Conservation (phyloP, 805 yeast species). For the Candida gorgasii region DNA sequence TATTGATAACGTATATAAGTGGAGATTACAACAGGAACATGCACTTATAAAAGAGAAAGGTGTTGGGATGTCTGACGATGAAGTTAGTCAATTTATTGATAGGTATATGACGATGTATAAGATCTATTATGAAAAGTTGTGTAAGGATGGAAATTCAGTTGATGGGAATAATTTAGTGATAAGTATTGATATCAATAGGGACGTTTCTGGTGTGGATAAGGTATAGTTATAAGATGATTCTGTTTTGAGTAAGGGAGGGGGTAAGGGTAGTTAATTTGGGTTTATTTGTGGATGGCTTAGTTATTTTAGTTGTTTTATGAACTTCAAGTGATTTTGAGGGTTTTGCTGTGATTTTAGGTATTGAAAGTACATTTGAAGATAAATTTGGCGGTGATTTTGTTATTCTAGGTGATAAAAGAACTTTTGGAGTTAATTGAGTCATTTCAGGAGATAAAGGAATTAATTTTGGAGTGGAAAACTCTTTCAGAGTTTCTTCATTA, state of each 20-base stretch:
- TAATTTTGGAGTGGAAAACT: no score
- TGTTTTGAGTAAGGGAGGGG: constrained; percentile 1
- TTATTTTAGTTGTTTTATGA: no score
- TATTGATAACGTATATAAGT: constrained; percentile 63
- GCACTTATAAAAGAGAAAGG: constrained; percentile 55
- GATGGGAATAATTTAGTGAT: background rate
- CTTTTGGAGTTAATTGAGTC: no score
- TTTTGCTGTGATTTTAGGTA: no score
- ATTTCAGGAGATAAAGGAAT: no score
- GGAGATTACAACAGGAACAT: constrained; percentile 83
- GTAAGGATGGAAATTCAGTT: constrained; percentile 26
- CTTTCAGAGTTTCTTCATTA: no score
- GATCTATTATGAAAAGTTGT: constrained; percentile 57
- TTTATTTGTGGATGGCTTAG: no score
- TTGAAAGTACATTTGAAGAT: no score
- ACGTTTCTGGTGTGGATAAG: constrained; percentile 11
- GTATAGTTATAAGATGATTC: constrained; percentile 19
- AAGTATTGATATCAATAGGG: constrained; percentile 7
- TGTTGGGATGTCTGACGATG: constrained; percentile 74
- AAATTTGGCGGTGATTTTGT: no score
- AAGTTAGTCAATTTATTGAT: constrained; percentile 69
- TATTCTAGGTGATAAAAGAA: no score
- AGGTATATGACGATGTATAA: constrained; percentile 87
- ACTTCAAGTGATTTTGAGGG: no score
- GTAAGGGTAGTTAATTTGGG: background rate